Percentiles rank a stretch among this genome's conserved stretches.
Conservation (phyloP, 306 rosid genomes). For the Hylodesmum podocarpum region DNA sequence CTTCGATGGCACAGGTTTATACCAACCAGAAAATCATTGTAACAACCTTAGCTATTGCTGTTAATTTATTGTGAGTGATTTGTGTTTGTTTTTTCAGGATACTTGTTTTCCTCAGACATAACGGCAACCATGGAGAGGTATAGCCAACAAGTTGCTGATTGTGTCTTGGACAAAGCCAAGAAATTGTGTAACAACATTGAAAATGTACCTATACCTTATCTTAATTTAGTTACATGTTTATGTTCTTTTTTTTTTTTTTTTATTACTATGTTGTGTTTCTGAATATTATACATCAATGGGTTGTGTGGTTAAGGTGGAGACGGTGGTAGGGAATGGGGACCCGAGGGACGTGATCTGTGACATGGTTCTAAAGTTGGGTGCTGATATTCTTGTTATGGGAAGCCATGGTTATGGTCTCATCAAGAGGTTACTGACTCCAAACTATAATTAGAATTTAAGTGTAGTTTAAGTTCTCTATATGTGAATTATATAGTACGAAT, state of each 20-base stretch:
- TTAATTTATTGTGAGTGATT: not conserved
- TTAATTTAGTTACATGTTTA: not conserved
- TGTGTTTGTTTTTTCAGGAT: conserved; percentile 41
- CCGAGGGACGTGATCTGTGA: conserved; percentile 84
- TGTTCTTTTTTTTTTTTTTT: not conserved
- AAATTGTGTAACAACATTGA: conserved; percentile 47
- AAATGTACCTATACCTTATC: conserved; percentile 37
- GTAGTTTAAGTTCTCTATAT: not conserved
- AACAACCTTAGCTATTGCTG: not conserved
- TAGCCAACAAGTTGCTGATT: conserved; percentile 52
- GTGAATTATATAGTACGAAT: too few species aligned
- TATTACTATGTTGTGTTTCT: not conserved
- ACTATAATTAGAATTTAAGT: not conserved
- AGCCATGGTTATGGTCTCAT: conserved; percentile 81
- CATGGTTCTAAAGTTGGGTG: conserved; percentile 56
- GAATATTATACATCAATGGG: not conserved
- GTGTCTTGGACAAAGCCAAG: conserved; percentile 65
- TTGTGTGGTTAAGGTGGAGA: conserved; percentile 55
- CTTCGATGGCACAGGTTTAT: conserved; percentile 67
- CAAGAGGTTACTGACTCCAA: conserved; percentile 51
- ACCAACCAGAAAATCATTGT: not conserved
- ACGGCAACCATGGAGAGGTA: conserved; percentile 55
- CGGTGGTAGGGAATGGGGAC: conserved; percentile 64
- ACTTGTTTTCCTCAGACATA: conserved; percentile 63
- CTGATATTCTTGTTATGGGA: conserved; percentile 75